These are phyloP conservation scores for Clavaria fumosa DNA, from an alignment of 768 basidiomycete species.

Conservation along the genomic window DNA sequence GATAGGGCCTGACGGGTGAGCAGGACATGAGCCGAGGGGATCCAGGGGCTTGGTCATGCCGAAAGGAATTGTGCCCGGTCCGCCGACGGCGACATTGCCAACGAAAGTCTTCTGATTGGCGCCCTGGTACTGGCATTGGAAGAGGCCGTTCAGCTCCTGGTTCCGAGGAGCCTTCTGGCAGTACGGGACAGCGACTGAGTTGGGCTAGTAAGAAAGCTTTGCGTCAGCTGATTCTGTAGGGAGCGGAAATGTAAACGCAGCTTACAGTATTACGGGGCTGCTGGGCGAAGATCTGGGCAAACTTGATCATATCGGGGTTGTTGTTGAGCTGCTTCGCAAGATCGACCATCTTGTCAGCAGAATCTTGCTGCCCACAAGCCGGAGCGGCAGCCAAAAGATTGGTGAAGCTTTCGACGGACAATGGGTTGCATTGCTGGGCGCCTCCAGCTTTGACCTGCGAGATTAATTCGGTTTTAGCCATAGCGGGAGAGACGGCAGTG, in stretches of 20 bases:
- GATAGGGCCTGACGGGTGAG: slow-evolving; percentile 31
- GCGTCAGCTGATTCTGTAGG: background rate
- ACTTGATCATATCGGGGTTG: slow-evolving; percentile 30
- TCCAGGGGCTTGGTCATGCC: slow-evolving; percentile 24
- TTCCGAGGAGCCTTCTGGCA: slow-evolving; percentile 40
- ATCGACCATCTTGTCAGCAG: slow-evolving; percentile 37
- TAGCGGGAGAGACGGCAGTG: slow-evolving; percentile 1
- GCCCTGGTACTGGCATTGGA: slow-evolving; percentile 43
- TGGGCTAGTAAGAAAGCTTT: slow-evolving; percentile 19
- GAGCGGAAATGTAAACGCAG: slow-evolving; percentile 3
- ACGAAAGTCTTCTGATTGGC: slow-evolving; percentile 30
- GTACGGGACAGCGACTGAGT: slow-evolving; percentile 30
- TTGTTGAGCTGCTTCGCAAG: slow-evolving; percentile 29
- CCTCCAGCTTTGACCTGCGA: slow-evolving; percentile 39
- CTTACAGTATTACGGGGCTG: slow-evolving; percentile 42
- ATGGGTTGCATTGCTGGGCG: slow-evolving; percentile 37
- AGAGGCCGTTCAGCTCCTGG: slow-evolving; percentile 35
- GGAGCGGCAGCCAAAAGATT: slow-evolving; percentile 46
- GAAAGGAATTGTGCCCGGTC: slow-evolving; percentile 37
- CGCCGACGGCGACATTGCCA: slow-evolving; percentile 27
- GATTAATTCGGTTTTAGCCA: background rate
- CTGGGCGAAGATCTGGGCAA: slow-evolving; percentile 39
- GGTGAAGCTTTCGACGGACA: slow-evolving; percentile 37
- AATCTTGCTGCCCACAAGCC: slow-evolving; percentile 39
- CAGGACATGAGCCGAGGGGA: slow-evolving; percentile 37